These are phyloP conservation scores for Isabelozyma heimii DNA, from an alignment of 805 yeast genomes.

Conservation along the genomic window DNA sequence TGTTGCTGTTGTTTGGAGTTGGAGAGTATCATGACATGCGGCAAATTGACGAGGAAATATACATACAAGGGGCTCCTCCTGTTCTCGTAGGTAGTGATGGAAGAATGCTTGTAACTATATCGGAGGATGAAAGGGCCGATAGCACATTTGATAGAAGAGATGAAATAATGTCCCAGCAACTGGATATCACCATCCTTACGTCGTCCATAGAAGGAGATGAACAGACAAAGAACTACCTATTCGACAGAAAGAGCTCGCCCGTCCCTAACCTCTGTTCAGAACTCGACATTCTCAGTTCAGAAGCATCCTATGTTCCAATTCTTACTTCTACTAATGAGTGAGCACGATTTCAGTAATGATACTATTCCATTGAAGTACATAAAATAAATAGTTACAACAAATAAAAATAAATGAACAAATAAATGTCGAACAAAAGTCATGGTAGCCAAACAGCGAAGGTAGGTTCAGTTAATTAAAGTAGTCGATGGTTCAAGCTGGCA, in stretches of 20 bases:
- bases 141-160: not conserved
- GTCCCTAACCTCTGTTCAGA: not conserved
- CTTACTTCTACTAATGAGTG: not conserved
- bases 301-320: not conserved
- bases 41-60: not conserved
- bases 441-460: no score
- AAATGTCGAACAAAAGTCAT: not conserved
- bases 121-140: not conserved
- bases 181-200: not conserved
- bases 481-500: constrained; percentile 30
- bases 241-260: not conserved
- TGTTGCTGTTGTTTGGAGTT: not conserved
- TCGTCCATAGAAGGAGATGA: not conserved
- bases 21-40: not conserved
- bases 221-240: not conserved
- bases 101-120: not conserved
- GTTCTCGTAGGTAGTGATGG: not conserved
- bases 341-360: not conserved
- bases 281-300: not conserved
- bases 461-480: not conserved
- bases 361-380: not conserved
- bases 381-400: not conserved
- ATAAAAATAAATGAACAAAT: not conserved
- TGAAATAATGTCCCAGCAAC: not conserved
- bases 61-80: not conserved